Evolutionary conservation across 2,329 filamentous ascomycete genomes (phyloP).

Genomic region (Neodidymelliopsis sp.): DNA sequence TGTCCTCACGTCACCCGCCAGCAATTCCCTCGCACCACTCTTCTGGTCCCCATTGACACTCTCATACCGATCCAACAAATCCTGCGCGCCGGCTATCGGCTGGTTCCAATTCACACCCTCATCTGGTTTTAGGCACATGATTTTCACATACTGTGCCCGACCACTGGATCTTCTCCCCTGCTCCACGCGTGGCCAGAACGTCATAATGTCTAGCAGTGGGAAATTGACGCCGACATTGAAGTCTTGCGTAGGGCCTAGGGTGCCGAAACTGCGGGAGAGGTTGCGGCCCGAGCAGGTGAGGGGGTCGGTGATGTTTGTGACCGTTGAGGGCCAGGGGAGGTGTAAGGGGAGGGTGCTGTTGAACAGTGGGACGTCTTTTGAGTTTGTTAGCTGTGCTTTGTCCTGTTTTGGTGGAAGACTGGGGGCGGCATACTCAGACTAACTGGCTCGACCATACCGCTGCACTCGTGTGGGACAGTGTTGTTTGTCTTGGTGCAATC

Average conservation of each 20-base stretch:
- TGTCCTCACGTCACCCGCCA: not conserved
- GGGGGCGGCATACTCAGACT: not conserved
- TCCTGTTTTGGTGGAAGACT: not conserved
- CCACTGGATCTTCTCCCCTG: not conserved
- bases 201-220: slow-evolving; percentile 12
- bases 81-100: slow-evolving; percentile 1
- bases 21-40: not conserved
- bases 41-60: not conserved
- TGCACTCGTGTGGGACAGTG: slow-evolving; percentile 12
- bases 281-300: slow-evolving; percentile 2
- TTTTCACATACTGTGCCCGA: not conserved
- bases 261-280: not conserved
- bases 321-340: not conserved
- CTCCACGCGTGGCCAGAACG: not conserved
- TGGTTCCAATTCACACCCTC: not conserved
- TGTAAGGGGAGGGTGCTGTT: not conserved
- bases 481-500: not conserved
- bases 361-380: too few relatives aligned
- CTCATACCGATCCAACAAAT: not conserved
- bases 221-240: slow-evolving; percentile 7
- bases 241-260: not conserved
- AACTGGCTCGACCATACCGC: not conserved
- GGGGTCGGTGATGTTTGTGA: not conserved
- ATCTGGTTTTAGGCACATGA: slow-evolving; percentile 5
- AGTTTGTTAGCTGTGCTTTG: not conserved